Evolutionary conservation across 2,329 filamentous ascomycete genomes (phyloP).

Genomic region (Microsporum ferrugineum): DNA sequence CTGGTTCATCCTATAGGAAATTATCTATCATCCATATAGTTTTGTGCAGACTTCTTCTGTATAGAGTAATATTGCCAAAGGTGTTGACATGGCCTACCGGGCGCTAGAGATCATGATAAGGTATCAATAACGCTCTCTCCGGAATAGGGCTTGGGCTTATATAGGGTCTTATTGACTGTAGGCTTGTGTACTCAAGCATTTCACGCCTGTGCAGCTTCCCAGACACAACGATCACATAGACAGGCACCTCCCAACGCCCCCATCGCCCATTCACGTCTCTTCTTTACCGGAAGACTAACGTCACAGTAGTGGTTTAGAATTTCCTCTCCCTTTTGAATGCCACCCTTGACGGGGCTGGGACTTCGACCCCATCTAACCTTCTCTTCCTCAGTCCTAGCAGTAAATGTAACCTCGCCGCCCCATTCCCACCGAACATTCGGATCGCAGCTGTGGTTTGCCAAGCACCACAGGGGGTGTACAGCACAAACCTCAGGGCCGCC

Average conservation of each 20-base stretch:
- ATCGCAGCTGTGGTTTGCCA: conserved; percentile 92
- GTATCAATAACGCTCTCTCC: too few species aligned
- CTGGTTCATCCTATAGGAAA: neutral
- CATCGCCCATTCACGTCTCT: conserved; percentile 76
- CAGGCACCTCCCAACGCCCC: conserved; percentile 84
- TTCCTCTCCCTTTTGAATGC: conserved; percentile 69
- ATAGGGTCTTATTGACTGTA: neutral
- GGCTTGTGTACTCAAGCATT: neutral
- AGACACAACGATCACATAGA: conserved; percentile 70
- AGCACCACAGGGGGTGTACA: conserved; percentile 90
- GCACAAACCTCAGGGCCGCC: conserved; percentile 83
- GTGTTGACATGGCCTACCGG: too few species aligned
- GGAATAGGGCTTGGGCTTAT: too few species aligned
- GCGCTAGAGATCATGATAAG: too few species aligned
- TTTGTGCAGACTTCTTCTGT: neutral
- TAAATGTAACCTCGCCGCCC: conserved; percentile 43
- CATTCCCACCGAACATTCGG: conserved; percentile 94
- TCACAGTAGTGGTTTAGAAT: conserved; percentile 94
- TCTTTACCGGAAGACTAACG: conserved; percentile 60
- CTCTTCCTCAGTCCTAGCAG: conserved; percentile 24
- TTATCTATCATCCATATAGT: neutral
- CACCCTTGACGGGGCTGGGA: conserved; percentile 43
- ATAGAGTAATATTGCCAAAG: too few species aligned
- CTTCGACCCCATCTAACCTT: conserved; percentile 26
- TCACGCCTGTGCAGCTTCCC: conserved; percentile 44